phyloP scores from a whole-genome alignment of 495 filamentous ascomycete species.

The Hypoxylon perforatum region DNA sequence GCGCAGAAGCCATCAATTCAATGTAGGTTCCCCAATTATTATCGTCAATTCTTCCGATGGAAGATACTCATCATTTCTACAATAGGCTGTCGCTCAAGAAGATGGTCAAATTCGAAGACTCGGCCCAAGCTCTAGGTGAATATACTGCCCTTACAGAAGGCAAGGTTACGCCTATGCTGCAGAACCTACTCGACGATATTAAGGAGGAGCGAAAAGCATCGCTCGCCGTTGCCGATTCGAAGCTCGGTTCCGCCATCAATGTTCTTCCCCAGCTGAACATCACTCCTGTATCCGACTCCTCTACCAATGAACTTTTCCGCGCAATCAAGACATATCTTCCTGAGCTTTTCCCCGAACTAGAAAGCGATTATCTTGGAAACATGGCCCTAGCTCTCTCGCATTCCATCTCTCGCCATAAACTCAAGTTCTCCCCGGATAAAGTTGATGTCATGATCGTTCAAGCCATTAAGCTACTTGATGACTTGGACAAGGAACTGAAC shows the following conservation, averaged over 20 bases:
- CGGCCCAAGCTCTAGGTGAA: conserved; percentile 87
- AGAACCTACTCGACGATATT: conserved; percentile 82
- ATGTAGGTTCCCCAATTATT: conserved; percentile 69
- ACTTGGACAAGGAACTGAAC: conserved; percentile 98
- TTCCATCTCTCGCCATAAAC: conserved; percentile 96
- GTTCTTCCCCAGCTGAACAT: conserved; percentile 84
- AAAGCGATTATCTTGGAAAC: conserved; percentile 84
- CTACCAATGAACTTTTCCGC: conserved; percentile 88
- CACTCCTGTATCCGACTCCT: conserved; percentile 85
- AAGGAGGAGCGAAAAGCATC: conserved; percentile 98
- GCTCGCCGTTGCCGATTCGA: conserved; percentile 93
- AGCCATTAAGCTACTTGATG: conserved; percentile 92
- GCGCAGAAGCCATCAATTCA: conserved; percentile 85
- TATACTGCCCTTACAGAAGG: conserved; percentile 87
- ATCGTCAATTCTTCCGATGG: conserved; percentile 12
- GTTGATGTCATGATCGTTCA: conserved; percentile 99
- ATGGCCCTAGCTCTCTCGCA: conserved; percentile 97
- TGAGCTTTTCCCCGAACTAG: conserved; percentile 89
- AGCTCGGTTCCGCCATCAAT: conserved; percentile 94
- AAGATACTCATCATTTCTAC: conserved; percentile 24
- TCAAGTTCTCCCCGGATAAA: conserved; percentile 99
- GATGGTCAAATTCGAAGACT: conserved; percentile 96
- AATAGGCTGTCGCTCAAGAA: conserved; percentile 90
- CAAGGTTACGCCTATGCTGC: conserved; percentile 93
- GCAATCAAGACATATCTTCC: conserved; percentile 91